phyloP scores from a whole-genome alignment of 2,329 filamentous ascomycete genomes.

The Fusarium sp. region DNA sequence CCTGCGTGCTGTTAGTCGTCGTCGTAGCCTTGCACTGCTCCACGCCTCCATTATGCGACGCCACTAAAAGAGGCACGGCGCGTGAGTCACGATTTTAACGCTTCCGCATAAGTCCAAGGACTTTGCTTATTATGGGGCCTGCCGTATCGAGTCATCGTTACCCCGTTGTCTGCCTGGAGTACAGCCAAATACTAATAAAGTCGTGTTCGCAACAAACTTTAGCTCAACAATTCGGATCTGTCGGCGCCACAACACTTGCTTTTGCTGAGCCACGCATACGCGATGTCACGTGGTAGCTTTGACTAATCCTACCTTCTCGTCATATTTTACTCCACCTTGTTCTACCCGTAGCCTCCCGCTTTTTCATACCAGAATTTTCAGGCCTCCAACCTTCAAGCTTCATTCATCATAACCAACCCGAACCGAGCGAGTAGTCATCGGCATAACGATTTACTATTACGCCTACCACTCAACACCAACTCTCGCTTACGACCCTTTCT shows the following conservation, averaged over 20 bases:
- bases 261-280: constrained; percentile 38
- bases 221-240: constrained; percentile 33
- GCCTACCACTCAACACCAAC: not conserved
- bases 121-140: constrained; percentile 26
- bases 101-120: constrained; percentile 31
- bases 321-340: constrained; percentile 40
- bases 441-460: constrained; percentile 17
- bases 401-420: constrained; percentile 31
- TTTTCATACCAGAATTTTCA: constrained; percentile 53
- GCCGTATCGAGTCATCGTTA: constrained; percentile 40
- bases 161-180: constrained; percentile 38
- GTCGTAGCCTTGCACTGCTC: constrained; percentile 44
- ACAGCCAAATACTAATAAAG: constrained; percentile 44
- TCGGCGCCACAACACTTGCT: constrained; percentile 39
- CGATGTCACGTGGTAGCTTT: constrained; percentile 47
- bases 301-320: constrained; percentile 47
- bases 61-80: constrained; percentile 35
- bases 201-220: constrained; percentile 21
- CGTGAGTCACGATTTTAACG: constrained; percentile 41
- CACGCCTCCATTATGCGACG: constrained; percentile 39
- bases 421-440: constrained; percentile 22
- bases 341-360: constrained; percentile 44
- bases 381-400: constrained; percentile 46
- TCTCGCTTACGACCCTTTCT: not conserved
- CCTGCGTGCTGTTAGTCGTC: constrained; percentile 33